Conservation (phyloP, 78 protist species). For the Dictyostelium brefeldianum region DNA sequence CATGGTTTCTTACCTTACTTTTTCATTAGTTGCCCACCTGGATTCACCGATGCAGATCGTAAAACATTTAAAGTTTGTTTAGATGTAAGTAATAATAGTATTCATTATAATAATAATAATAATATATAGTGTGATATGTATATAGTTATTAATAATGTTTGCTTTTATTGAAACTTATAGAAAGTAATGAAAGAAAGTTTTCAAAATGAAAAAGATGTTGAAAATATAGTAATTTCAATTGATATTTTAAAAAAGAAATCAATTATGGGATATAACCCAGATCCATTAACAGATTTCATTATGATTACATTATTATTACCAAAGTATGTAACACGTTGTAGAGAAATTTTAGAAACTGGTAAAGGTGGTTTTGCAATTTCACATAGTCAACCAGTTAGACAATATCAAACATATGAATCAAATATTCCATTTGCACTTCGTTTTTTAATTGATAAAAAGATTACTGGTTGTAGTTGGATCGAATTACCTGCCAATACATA, state of each 20-base stretch:
- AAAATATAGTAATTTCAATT: slow-evolving; percentile 57
- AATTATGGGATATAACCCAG: slow-evolving; percentile 65
- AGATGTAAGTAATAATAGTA: slow-evolving; percentile 51
- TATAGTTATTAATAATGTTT: too few relatives aligned
- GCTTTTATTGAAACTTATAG: slow-evolving; percentile 16
- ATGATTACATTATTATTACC: slow-evolving; percentile 83
- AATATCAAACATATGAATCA: slow-evolving; percentile 96
- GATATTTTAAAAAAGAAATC: slow-evolving; percentile 80
- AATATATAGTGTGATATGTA: too few relatives aligned
- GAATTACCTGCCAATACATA: slow-evolving; percentile 92
- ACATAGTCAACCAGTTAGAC: slow-evolving; percentile 17
- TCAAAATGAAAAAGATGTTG: slow-evolving; percentile 16
- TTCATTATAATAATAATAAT: too few relatives aligned
- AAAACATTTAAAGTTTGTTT: slow-evolving; percentile 39
- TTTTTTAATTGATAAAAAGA: slow-evolving; percentile 95
- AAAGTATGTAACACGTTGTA: slow-evolving; percentile 74
- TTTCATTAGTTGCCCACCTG: slow-evolving; percentile 92
- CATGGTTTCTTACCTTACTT: slow-evolving; percentile 99
- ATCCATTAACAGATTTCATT: slow-evolving; percentile 75
- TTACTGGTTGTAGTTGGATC: slow-evolving; percentile 87
- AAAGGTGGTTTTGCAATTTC: slow-evolving; percentile 29
- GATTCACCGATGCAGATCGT: slow-evolving; percentile 58
- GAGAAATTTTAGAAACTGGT: slow-evolving; percentile 68
- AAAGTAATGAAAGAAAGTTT: not conserved
- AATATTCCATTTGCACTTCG: slow-evolving; percentile 96